Conservation (phyloP, 352 stramenopile genomes). For the Pythium periplocum region DNA sequence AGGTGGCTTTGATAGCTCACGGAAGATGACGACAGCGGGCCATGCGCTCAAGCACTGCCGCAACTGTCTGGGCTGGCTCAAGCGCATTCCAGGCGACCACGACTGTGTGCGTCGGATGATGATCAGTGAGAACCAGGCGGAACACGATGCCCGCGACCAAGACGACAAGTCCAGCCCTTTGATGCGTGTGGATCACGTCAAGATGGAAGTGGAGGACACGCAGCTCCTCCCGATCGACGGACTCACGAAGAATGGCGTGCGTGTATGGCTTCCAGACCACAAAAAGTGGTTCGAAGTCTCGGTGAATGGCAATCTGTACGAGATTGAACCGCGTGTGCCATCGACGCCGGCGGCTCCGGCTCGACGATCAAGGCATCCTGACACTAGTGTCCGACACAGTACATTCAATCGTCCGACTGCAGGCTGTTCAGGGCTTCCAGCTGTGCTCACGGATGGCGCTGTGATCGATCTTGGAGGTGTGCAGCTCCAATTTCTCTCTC, state of each 20-base stretch:
- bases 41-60: conserved; percentile 66
- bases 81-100: conserved; percentile 34
- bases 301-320: conserved; percentile 71
- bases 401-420: conserved; percentile 61
- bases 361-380: conserved; percentile 5
- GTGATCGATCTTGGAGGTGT: conserved; percentile 77
- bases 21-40: conserved; percentile 47
- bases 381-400: conserved; percentile 34
- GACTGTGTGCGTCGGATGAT: conserved; percentile 28
- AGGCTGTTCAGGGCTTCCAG: conserved; percentile 24
- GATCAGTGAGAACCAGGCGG: conserved; percentile 6
- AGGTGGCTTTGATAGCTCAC: conserved; percentile 55
- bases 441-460: conserved; percentile 58
- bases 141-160: background rate
- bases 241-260: conserved; percentile 78
- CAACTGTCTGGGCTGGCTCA: conserved; percentile 44
- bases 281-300: conserved; percentile 79
- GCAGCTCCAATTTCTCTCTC: conserved; percentile 69
- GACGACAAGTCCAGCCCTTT: conserved; percentile 1
- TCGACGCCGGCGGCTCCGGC: conserved; percentile 9
- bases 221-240: conserved; percentile 50
- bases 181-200: conserved; percentile 28
- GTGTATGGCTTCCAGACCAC: conserved; percentile 66
- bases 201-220: conserved; percentile 31
- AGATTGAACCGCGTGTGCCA: conserved; percentile 41